Evolutionary conservation across 352 stramenopile genomes (phyloP).

Genomic region (Sclerospora graminicola): DNA sequence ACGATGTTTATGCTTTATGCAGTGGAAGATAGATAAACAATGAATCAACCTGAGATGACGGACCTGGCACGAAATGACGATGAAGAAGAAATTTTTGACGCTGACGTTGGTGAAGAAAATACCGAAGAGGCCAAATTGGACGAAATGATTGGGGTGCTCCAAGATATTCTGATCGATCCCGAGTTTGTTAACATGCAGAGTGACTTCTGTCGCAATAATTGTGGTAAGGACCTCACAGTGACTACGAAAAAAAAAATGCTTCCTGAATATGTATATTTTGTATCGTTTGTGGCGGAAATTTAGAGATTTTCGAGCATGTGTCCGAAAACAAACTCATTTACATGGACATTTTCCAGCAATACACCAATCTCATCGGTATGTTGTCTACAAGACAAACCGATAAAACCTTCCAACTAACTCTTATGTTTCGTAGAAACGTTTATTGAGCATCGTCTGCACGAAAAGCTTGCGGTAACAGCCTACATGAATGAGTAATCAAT

Average conservation of each 20-base stretch:
- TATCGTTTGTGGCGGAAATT: background rate
- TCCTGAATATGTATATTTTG: no score
- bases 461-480: slow-evolving; percentile 48
- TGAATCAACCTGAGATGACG: slow-evolving; percentile 42
- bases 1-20: background rate
- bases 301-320: slow-evolving; percentile 78
- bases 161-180: no score
- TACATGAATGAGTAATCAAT: background rate
- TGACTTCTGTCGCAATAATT: no score
- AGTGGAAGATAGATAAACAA: slow-evolving; percentile 7
- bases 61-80: no score
- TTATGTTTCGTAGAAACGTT: slow-evolving; percentile 39
- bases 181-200: no score
- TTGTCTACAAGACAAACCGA: background rate
- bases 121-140: no score
- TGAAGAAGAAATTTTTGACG: no score
- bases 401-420: background rate
- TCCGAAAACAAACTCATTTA: slow-evolving; percentile 82
- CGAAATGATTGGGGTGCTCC: no score
- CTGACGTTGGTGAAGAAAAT: no score
- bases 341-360: slow-evolving; percentile 70
- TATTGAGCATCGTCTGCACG: slow-evolving; percentile 45
- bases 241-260: no score
- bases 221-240: no score
- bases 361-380: slow-evolving; percentile 68